Conservation (phyloP, 495 filamentous ascomycete genomes). For the Penicillium samsonianum region DNA sequence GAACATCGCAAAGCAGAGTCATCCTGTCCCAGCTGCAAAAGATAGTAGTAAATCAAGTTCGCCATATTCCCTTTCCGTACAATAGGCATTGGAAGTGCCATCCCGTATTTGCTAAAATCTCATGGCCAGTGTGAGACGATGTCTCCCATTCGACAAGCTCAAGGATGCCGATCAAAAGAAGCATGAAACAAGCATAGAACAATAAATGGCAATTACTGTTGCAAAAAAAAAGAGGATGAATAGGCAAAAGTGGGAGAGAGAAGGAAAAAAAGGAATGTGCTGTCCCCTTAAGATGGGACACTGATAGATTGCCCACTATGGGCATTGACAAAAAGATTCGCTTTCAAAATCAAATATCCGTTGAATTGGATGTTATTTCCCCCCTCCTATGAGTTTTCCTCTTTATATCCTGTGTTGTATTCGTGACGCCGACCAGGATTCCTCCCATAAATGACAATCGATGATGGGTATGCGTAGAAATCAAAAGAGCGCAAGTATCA, state of each 20-base stretch:
- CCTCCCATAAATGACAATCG: conserved; percentile 30
- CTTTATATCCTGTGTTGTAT: conserved; percentile 23
- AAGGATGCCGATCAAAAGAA: conserved; percentile 6
- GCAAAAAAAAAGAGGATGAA: background rate
- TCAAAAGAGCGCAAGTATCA: conserved; percentile 24
- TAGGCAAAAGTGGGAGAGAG: background rate
- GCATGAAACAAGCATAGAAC: conserved; percentile 2
- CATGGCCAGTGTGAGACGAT: conserved; percentile 8
- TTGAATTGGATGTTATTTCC: background rate
- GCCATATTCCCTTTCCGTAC: conserved; percentile 7
- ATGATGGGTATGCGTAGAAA: conserved; percentile 32
- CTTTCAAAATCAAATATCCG: conserved; percentile 2
- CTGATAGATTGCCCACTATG: conserved; percentile 6
- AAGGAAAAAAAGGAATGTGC: background rate
- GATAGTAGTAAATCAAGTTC: conserved; percentile 8
- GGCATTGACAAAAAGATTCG: conserved; percentile 1
- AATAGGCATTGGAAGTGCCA: conserved; percentile 3
- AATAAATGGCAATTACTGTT: conserved; percentile 9
- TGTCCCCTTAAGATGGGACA: background rate
- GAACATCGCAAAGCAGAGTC: conserved; percentile 18
- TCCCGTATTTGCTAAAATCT: background rate
- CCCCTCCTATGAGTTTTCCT: conserved; percentile 8
- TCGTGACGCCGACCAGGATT: conserved; percentile 27
- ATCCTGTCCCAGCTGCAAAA: conserved; percentile 15
- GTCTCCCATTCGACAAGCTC: conserved; percentile 24